phyloP scores from a whole-genome alignment of 371 early-diverging fungal genomes.

The Mortierella sp. region DNA sequence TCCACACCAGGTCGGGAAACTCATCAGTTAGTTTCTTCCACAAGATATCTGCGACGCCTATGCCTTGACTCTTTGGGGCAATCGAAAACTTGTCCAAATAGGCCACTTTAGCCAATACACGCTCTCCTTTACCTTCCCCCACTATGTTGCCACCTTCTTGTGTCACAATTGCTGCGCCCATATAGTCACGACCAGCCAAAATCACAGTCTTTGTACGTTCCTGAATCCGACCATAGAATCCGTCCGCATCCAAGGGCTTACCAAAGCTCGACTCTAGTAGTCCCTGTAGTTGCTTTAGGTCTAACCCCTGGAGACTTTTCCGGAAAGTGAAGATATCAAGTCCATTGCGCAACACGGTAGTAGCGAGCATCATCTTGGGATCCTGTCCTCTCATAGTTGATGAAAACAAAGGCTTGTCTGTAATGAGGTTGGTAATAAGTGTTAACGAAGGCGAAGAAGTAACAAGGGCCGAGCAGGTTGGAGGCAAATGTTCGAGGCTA shows the following conservation, averaged over 20 bases:
- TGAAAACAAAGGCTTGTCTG: conserved; percentile 70
- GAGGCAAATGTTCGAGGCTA: conserved; percentile 65
- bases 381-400: conserved; percentile 54
- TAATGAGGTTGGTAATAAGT: conserved; percentile 67
- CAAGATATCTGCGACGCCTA: conserved; percentile 93
- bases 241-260: conserved; percentile 67
- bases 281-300: conserved; percentile 64
- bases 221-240: conserved; percentile 76
- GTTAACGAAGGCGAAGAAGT: conserved; percentile 62
- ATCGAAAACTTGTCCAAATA: conserved; percentile 97
- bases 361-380: conserved; percentile 48
- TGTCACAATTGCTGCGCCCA: conserved; percentile 83
- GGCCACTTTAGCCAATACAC: conserved; percentile 25
- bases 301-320: conserved; percentile 63
- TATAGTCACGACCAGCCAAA: conserved; percentile 88
- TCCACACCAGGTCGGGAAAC: conserved; percentile 88
- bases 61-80: conserved; percentile 88
- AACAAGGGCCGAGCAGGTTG: conserved; percentile 69
- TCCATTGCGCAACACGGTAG: conserved; percentile 86
- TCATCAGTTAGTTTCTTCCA: conserved; percentile 84
- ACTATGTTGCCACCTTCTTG: conserved; percentile 60
- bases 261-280: conserved; percentile 87
- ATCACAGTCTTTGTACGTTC: conserved; percentile 71
- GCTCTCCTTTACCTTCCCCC: conserved; percentile 60
- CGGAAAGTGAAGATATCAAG: conserved; percentile 70